Base-by-base conservation (phyloP, 148 eudicot genomes). In the Salicornia ramosissima region DNA sequence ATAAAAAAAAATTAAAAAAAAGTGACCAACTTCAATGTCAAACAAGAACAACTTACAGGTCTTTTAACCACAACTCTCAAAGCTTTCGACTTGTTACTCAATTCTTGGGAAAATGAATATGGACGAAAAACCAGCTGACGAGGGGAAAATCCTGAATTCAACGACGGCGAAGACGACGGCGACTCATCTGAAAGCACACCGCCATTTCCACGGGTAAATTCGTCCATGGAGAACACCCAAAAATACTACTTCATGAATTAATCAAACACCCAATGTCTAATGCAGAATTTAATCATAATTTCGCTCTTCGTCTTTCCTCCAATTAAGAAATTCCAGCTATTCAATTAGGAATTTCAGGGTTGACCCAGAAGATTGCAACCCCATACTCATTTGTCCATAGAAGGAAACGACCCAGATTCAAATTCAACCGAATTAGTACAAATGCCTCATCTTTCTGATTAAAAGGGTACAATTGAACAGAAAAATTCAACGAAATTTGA, bases 331-430 rank as follows among this genome's bases (percentile, higher is more conserved):
- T 76, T 70, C n/a, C 12, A 46, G 7, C 4, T n/a, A 4, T 19
- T 49, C 53, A 49, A 49, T 49, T 49, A 9, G 3, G 18, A 19
- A 0, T 49, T 49, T 19, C 53, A 18, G 22, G 53, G 50, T 49
- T 18, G 54, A 46, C 58, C 88, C 93, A 70, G 90, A 88, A 74
- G 94, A 88, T 67, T 86, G 75, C 70, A 88, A 80, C 58, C 88
- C 88, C 94, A 86, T 86, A 81, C 82, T 81, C 83, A 79, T 79
- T 69, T 58, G 58, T 70, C 70, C 56, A 66, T 40, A 29, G 19
- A 39, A 60, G 36, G 24, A 10, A 9, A n/a, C 28, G 56, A 43
- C 21, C 9, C 53, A 9, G 51, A 30, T 10, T 24, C 66, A 45
- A 69, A 46, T 59, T 56, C n/a, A 5, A 15, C 63, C 22, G 16